Conservation (phyloP, 192 early-diverging fungal species). For the Coemansia sp. region DNA sequence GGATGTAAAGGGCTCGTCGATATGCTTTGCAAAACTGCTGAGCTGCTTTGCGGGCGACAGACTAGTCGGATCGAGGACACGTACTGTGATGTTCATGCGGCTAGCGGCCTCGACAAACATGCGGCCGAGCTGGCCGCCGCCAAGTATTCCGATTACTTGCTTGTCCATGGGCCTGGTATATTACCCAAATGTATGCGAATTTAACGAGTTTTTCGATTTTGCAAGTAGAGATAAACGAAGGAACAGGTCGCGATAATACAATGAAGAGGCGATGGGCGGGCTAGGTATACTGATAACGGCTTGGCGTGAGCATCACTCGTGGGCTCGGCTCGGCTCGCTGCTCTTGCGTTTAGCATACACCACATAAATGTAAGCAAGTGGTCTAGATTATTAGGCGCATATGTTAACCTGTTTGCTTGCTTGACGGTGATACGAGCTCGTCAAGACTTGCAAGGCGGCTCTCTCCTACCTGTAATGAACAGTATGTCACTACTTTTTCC, state of each 20-base stretch:
- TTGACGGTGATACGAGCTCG: background rate
- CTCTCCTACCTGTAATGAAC: background rate
- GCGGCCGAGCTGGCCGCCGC: slow-evolving; percentile 97
- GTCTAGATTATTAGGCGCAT: background rate
- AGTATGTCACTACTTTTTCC: background rate
- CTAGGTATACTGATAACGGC: too few relatives aligned
- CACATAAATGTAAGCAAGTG: background rate
- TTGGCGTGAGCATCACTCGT: too few relatives aligned
- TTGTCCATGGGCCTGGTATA: slow-evolving; percentile 29
- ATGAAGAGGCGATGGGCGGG: too few relatives aligned
- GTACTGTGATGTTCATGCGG: slow-evolving; percentile 83
- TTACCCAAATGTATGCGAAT: background rate
- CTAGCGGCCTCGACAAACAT: slow-evolving; percentile 97
- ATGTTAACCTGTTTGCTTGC: background rate
- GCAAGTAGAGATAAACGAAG: too few relatives aligned
- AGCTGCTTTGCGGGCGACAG: slow-evolving; percentile 89
- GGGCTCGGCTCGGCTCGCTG: background rate
- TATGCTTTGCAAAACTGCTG: slow-evolving; percentile 68
- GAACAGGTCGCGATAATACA: too few relatives aligned
- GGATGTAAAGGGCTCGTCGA: slow-evolving; percentile 87
- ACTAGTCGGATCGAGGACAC: slow-evolving; percentile 77
- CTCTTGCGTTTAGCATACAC: background rate
- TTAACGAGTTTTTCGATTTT: too few relatives aligned
- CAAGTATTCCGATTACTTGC: slow-evolving; percentile 60
- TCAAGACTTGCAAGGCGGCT: background rate